Base-by-base conservation (phyloP, 2,329 filamentous ascomycete species). In the Penicillium thymicola region DNA sequence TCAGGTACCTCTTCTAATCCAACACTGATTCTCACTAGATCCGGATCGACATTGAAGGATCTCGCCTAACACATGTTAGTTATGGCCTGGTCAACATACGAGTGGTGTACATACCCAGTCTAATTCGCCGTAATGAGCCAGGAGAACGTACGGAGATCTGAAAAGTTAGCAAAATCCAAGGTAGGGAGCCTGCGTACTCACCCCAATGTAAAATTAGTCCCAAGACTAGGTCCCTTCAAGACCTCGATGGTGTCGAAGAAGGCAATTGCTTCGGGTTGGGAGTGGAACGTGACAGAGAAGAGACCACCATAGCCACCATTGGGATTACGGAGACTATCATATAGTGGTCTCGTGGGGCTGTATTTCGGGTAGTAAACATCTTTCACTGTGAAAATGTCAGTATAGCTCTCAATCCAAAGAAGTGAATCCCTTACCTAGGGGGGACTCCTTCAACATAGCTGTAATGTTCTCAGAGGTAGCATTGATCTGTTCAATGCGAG, bases 121-220 rank as follows among this genome's bases (percentile, higher is more conserved):
- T 41, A 97, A 74, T 78, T 99, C 94, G 44, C 83, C 81, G 68
- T 94, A 99, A 74, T 99, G 94, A 5, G 94, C 94, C 32, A 99
- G 76, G 34, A 99, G 79, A 23, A 94, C 91, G 72, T 96, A 99
- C 0, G 94, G 94, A 47, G 88, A 96, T 55, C 88, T 82, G 58
- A n/a, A 51, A 38, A 34, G 47, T 66, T 53, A 67, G 57, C 53
- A 47, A 54, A 42, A 52, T 28, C 45, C 25, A 37, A 41, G 5
- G 49, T 13, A 41, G n/a, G 16, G 14, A 18, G 36, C 36, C 36
- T n/a, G 42, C 43, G 23, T 28, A 64, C 69, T 63, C 57, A 81
- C 79, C 78, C 88, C 37, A 99, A 79, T 0, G 94, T 97, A 72
- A 99, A 99, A 74, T 99, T 99, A 0, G 94, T 97, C 2, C 94